These are phyloP conservation scores for Eudorina sp. DNA, from an alignment of 139 green algal genomes.

Conservation along the genomic window DNA sequence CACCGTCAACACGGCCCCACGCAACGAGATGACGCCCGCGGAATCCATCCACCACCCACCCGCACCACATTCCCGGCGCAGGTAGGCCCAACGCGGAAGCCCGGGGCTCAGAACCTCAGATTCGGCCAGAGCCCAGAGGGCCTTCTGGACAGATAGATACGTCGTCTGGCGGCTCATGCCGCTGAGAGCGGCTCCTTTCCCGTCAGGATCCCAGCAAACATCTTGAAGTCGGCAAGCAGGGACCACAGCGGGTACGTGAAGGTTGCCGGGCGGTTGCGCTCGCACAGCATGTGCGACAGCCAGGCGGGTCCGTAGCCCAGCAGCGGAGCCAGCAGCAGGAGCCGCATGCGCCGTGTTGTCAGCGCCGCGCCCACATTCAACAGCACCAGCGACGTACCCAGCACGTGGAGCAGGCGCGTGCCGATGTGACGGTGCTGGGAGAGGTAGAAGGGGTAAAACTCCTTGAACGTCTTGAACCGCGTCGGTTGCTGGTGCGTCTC, in stretches of 20 bases:
- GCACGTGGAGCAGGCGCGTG: conserved; percentile 57
- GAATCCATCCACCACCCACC: too few relatives aligned
- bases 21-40: too few relatives aligned
- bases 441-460: conserved; percentile 65
- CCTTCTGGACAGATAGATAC: too few relatives aligned
- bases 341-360: not conserved
- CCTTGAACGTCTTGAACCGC: conserved; percentile 41
- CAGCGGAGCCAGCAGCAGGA: conserved; percentile 44
- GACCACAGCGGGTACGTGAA: conserved; percentile 63
- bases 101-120: too few relatives aligned
- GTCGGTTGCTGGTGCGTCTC: too few relatives aligned
- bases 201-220: conserved; percentile 58
- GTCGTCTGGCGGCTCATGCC: not conserved
- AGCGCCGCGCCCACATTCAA: conserved; percentile 6
- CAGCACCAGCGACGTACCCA: conserved; percentile 47
- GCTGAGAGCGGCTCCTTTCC: conserved; percentile 45
- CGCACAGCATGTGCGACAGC: conserved; percentile 49
- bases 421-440: conserved; percentile 46
- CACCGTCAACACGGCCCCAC: too few relatives aligned
- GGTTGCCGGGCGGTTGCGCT: conserved; percentile 61
- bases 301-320: conserved; percentile 53
- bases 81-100: too few relatives aligned
- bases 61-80: too few relatives aligned
- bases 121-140: too few relatives aligned
- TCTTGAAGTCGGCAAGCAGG: conserved; percentile 51